Conservation (phyloP, 768 basidiomycete species). For the Xanthoconium purpureum region DNA sequence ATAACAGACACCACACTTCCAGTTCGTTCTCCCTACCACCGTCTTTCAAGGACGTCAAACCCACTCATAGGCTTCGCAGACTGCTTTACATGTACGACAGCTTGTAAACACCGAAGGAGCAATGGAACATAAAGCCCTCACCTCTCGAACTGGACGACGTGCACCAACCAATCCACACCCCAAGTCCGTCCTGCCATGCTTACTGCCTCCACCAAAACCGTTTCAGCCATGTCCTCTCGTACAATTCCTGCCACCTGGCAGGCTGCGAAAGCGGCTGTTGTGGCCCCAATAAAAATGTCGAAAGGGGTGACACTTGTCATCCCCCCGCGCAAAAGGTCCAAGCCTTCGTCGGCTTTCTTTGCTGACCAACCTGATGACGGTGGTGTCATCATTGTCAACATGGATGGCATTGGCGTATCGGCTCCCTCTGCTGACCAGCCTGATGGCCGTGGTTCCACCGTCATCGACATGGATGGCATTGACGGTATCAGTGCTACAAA, state of each 20-base stretch:
- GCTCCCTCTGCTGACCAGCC: no score
- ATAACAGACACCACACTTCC: no score
- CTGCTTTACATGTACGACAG: background rate
- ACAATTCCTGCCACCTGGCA: no score
- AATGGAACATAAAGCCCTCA: background rate
- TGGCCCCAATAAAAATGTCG: no score
- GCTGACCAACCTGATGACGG: background rate
- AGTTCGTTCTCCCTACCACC: background rate
- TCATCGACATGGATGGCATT: no score
- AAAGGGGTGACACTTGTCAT: background rate
- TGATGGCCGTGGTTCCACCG: no score
- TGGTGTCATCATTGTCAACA: background rate
- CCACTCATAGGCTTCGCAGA: background rate
- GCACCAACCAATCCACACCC: no score
- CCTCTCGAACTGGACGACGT: background rate
- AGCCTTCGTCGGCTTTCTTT: background rate
- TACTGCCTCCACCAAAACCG: no score
- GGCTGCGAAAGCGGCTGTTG: no score
- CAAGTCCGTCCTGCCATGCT: background rate
- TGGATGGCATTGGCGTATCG: no score
- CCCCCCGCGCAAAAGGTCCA: background rate
- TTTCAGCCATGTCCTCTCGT: no score
- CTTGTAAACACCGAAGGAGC: background rate
- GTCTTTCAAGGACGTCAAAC: background rate
- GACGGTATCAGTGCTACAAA: background rate